A percentile compares a stretch with the other conserved stretches of the same genome.
These are phyloP conservation scores for Globisporangium heterothallicum DNA, from an alignment of 352 stramenopile genomes.

Conservation along the genomic window DNA sequence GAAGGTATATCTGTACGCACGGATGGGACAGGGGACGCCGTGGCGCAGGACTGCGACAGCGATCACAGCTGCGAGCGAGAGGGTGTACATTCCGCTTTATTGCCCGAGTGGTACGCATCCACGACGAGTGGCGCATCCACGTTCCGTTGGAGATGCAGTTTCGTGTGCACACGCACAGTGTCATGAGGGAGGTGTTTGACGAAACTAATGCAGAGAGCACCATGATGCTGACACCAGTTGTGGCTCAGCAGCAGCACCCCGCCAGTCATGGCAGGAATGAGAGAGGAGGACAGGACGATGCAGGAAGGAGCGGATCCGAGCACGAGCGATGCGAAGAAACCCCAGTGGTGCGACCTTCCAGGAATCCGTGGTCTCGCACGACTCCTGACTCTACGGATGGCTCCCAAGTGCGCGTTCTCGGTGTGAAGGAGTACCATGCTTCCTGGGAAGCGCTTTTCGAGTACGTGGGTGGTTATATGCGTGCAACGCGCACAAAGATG, in stretches of 20 bases:
- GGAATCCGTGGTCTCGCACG: too few relatives aligned
- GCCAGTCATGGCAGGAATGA: background rate
- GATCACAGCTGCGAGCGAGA: background rate
- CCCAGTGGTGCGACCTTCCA: too few relatives aligned
- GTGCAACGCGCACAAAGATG: background rate
- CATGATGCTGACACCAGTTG: background rate
- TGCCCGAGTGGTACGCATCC: background rate
- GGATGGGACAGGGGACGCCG: background rate
- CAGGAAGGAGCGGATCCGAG: background rate
- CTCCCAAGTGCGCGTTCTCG: background rate
- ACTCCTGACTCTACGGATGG: too few relatives aligned
- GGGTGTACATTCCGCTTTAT: conserved; percentile 1
- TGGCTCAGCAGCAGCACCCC: background rate
- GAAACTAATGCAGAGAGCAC: background rate
- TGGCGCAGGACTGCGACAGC: background rate
- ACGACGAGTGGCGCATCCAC: background rate
- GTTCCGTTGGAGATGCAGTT: background rate
- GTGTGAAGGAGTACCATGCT: background rate
- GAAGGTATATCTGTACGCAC: conserved; percentile 2
- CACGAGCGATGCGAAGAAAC: background rate
- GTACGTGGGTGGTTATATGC: background rate
- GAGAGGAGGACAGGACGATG: background rate
- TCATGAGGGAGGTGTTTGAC: background rate
- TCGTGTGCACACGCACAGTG: background rate
- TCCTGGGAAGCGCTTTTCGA: background rate